A percentile compares a stretch with the other conserved stretches of the same genome.
These are phyloP conservation scores for Centella asiatica DNA, from an alignment of 129 eudicot species.

Conservation along the genomic window DNA sequence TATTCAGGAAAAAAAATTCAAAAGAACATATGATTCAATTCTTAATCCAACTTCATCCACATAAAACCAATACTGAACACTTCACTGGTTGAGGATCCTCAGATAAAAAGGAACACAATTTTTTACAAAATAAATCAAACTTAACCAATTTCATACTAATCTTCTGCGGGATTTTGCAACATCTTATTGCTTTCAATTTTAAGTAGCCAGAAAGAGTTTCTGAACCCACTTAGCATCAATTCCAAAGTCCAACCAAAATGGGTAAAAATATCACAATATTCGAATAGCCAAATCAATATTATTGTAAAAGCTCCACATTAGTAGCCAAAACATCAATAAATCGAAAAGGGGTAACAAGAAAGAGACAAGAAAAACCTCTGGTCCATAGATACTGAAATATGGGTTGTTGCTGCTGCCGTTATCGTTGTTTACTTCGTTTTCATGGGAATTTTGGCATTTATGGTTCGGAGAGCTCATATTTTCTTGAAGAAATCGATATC, in stretches of 20 bases:
- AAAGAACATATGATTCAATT: too few species aligned
- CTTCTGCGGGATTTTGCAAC: not conserved
- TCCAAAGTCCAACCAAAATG: too few species aligned
- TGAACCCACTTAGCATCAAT: too few species aligned
- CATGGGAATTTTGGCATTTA: constrained; percentile 15
- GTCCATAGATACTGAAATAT: constrained; percentile 60
- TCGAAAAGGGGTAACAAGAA: not conserved
- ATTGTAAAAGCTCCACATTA: too few species aligned
- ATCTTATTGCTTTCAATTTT: too few species aligned
- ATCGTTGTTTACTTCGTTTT: constrained; percentile 16
- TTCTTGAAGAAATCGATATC: not conserved
- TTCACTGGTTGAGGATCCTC: not conserved
- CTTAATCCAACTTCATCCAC: not conserved
- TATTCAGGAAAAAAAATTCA: too few species aligned
- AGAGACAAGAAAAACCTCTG: constrained; percentile 37
- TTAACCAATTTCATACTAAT: not conserved
- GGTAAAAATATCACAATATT: too few species aligned
- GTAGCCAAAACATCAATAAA: not conserved
- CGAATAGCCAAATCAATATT: too few species aligned
- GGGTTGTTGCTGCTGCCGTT: constrained; percentile 15
- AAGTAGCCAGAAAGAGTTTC: too few species aligned
- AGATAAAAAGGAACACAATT: not conserved
- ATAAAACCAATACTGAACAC: too few species aligned
- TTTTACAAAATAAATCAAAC: not conserved
- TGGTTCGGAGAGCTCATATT: constrained; percentile 20